Evolutionary conservation across 306 rosid species (phyloP).

Genomic region (Vigna trinervia): DNA sequence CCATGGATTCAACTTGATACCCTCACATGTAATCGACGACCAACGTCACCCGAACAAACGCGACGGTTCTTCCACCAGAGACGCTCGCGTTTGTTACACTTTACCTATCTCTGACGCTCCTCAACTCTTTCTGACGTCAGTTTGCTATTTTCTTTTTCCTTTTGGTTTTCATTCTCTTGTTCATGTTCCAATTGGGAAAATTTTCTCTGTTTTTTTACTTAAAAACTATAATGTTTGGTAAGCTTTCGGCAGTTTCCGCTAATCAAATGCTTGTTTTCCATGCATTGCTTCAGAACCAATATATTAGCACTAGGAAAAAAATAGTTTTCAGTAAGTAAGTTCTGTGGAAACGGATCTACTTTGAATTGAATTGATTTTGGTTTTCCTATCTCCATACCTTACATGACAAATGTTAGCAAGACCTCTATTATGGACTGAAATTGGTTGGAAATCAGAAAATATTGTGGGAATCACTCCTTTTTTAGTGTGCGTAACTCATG

Average conservation of each 20-base stretch:
- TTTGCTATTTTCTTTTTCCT: conserved; percentile 11
- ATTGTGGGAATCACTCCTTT: background rate
- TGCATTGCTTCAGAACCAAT: background rate
- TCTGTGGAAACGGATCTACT: background rate
- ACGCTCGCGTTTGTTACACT: conserved; percentile 71
- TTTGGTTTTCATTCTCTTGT: background rate
- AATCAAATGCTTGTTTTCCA: background rate
- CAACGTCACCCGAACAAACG: conserved; percentile 26
- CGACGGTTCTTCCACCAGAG: conserved; percentile 48
- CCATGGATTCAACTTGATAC: conserved; percentile 84
- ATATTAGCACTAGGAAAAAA: background rate
- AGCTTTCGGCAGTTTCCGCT: conserved; percentile 11
- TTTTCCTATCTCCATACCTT: conserved; percentile 17
- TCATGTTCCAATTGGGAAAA: background rate
- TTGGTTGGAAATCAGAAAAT: background rate
- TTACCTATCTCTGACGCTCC: conserved; percentile 68
- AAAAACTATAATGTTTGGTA: background rate
- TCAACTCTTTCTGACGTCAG: conserved; percentile 66
- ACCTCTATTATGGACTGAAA: background rate
- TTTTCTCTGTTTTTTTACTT: background rate
- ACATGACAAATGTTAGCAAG: background rate
- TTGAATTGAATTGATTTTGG: background rate
- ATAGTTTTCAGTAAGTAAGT: background rate
- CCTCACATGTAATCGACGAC: conserved; percentile 48
- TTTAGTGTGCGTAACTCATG: background rate